These are phyloP conservation scores for Globisporangium spiculum DNA, from an alignment of 352 stramenopile genomes.

Conservation along the genomic window DNA sequence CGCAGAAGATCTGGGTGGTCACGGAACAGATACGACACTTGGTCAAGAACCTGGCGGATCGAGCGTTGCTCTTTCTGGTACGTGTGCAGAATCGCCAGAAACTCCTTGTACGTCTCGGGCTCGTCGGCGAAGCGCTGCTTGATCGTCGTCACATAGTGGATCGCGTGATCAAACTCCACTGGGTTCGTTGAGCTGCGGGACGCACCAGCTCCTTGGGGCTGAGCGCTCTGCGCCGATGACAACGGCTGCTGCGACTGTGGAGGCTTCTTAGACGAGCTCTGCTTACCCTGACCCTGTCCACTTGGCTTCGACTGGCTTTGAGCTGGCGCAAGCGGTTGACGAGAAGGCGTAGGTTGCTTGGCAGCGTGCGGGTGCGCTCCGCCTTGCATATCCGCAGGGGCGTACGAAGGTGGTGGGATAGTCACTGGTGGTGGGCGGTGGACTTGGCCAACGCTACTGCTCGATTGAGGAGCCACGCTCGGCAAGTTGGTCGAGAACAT, in stretches of 20 bases:
- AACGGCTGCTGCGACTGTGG: slow-evolving; percentile 24
- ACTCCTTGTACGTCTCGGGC: slow-evolving; percentile 98
- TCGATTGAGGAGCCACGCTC: slow-evolving; percentile 27
- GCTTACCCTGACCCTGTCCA: slow-evolving; percentile 36
- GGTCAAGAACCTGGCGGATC: slow-evolving; percentile 97
- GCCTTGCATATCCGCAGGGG: slow-evolving; percentile 38
- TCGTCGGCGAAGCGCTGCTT: slow-evolving; percentile 98
- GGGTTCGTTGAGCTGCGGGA: slow-evolving; percentile 71
- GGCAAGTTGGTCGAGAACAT: slow-evolving; percentile 27
- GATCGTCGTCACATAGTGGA: slow-evolving; percentile 99
- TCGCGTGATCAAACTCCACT: slow-evolving; percentile 99
- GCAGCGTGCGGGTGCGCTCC: slow-evolving; percentile 27
- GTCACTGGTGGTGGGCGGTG: slow-evolving; percentile 65
- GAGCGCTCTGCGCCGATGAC: slow-evolving; percentile 7
- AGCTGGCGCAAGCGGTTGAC: slow-evolving; percentile 38
- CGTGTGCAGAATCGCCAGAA: slow-evolving; percentile 99
- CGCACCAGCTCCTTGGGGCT: slow-evolving; percentile 11
- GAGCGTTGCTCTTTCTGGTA: slow-evolving; percentile 99
- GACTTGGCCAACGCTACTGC: slow-evolving; percentile 34
- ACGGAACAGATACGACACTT: slow-evolving; percentile 98
- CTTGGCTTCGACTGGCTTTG: slow-evolving; percentile 28
- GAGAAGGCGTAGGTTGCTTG: slow-evolving; percentile 50
- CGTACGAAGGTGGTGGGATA: slow-evolving; percentile 69
- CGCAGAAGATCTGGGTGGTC: slow-evolving; percentile 99
- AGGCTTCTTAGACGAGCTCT: slow-evolving; percentile 57